Percentiles rank a stretch among this genome's conserved stretches.
These are phyloP conservation scores for Bretschneidera sinensis DNA, from an alignment of 345 rosid species.

Conservation along the genomic window DNA sequence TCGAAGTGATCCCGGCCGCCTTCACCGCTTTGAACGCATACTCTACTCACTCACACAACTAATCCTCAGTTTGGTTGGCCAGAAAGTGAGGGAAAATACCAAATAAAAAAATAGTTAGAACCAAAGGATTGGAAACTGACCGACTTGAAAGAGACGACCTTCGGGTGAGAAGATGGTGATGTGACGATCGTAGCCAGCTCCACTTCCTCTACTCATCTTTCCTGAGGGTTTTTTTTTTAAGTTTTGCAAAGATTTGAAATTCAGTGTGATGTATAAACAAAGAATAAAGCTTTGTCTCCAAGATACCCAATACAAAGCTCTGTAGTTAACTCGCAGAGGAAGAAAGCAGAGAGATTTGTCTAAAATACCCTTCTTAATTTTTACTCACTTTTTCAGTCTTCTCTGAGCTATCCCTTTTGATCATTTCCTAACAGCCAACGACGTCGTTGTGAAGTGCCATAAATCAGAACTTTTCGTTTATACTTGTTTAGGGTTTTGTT, in stretches of 20 bases:
- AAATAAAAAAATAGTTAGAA: neutral
- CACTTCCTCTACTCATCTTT: conserved; percentile 82
- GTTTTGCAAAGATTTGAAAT: neutral
- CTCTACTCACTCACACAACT: conserved; percentile 35
- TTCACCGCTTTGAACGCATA: conserved; percentile 98
- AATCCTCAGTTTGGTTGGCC: neutral
- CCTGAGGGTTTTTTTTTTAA: neutral
- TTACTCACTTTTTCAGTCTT: too few relatives aligned
- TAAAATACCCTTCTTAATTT: conserved; percentile 2
- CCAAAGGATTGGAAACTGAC: conserved; percentile 25
- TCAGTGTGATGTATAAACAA: neutral
- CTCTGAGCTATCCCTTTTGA: too few relatives aligned
- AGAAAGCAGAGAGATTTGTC: conserved; percentile 5
- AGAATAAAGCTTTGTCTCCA: conserved; percentile 9
- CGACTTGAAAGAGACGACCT: conserved; percentile 91
- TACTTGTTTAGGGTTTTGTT: too few relatives aligned
- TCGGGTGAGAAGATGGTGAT: conserved; percentile 87
- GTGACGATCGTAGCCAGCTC: conserved; percentile 85
- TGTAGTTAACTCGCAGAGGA: conserved; percentile 8
- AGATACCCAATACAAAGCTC: neutral
- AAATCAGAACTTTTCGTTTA: too few relatives aligned
- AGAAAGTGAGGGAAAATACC: neutral
- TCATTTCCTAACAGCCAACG: too few relatives aligned
- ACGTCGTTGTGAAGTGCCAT: too few relatives aligned
- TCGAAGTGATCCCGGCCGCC: conserved; percentile 91